Conservation (phyloP, 208 protist species). For the Leishmania tropica region DNA sequence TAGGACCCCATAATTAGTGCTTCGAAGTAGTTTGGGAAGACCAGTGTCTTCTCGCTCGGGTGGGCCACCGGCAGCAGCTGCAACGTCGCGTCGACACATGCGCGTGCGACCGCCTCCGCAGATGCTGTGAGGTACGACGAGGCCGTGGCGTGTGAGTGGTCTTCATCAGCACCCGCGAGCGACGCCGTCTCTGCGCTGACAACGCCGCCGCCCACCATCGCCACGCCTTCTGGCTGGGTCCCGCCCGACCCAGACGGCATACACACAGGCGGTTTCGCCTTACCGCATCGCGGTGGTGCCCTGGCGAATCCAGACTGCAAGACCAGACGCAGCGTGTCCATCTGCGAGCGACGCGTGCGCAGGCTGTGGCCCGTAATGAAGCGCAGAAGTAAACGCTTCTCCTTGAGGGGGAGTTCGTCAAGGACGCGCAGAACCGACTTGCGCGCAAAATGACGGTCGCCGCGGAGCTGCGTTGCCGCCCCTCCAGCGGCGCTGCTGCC, state of each 20-base stretch:
- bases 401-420: conserved; percentile 42
- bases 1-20: conserved; percentile 38
- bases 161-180: not conserved
- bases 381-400: conserved; percentile 46
- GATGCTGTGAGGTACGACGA: not conserved
- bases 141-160: not conserved
- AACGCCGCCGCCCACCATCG: not conserved
- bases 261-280: not conserved
- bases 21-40: conserved; percentile 56
- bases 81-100: conserved; percentile 25
- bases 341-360: conserved; percentile 4
- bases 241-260: too few relatives aligned
- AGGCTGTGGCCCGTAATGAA: conserved; percentile 55
- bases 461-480: not conserved
- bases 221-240: not conserved
- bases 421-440: conserved; percentile 32
- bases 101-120: conserved; percentile 14
- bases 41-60: conserved; percentile 28
- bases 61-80: conserved; percentile 30
- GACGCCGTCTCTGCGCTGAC: not conserved
- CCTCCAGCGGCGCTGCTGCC: not conserved
- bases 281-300: not conserved
- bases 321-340: conserved; percentile 9
- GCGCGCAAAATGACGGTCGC: conserved; percentile 27
- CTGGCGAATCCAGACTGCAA: conserved; percentile 17